Evolutionary conservation across 176 grass and related monocot genomes (phyloP), one percentile per base, ranked within the genome.

Genomic region (Carex cristatella): DNA sequence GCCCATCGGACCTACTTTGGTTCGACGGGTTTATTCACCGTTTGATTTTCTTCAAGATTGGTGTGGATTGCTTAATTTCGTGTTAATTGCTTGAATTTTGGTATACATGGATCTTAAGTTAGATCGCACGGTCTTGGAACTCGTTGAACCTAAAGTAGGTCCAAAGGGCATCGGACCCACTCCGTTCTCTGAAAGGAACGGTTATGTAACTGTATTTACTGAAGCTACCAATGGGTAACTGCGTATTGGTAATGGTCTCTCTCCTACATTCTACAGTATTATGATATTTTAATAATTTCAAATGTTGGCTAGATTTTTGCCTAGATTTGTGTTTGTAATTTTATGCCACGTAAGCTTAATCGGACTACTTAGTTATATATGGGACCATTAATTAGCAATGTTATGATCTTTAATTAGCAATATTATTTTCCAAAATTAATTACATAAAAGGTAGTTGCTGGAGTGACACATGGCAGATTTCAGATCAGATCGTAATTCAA

Each of bases 181-280:
- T 23, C 23, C 23, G 23, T 23, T 23, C 23, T 23, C 23, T 23
- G 23, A 23, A 23, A 23, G 23, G 23, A 23, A 23, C 23, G 10
- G 27, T 78, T 53, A 56, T 78, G 19, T 63, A 61, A 81, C 79
- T 81, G 59, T 61, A 60, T 80, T 12, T 59, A 59, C 48, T 78
- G n/a, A 31, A 13, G 8, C 14, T 53, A 28, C 19, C 19, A 27
- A 10, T 1, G 51, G 7, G 11, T 7, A 7, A 69, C 35, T 8
- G 66, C 18, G n/a, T 64, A 28, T 64, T 48, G 44, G 6, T 23
- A 23, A 23, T 23, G 23, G 23, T 23, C 23, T 49, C 9, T 46
- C 42, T 46, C 5, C 42, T 46, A 46, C 42, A 46, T 46, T 46
- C 8, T 67, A 32, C 10, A 67, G 65, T 67, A 28, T 67, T 67